Percentiles rank a stretch among this genome's conserved stretches.
phyloP scores from a whole-genome alignment of 1,284 basidiomycete species.

The Trametes polyzona region DNA sequence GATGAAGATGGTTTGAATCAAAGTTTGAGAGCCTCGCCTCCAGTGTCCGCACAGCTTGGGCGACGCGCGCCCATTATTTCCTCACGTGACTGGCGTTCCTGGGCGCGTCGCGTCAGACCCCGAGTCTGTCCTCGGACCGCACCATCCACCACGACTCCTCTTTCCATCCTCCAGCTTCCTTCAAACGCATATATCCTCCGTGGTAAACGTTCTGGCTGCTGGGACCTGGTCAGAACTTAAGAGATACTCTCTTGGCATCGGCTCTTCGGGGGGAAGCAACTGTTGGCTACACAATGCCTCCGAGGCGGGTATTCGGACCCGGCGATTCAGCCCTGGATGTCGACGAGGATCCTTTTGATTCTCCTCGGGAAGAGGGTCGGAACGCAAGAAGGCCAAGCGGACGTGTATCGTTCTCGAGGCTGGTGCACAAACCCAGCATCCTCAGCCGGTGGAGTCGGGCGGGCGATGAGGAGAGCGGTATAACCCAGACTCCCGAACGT shows the following conservation, averaged over 20 bases:
- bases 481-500: conserved; percentile 41
- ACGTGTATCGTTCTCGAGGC: conserved; percentile 32
- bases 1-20: too few species aligned
- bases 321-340: conserved; percentile 21
- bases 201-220: too few species aligned
- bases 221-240: too few species aligned
- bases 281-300: conserved; percentile 13
- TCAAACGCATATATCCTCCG: too few species aligned
- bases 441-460: conserved; percentile 28
- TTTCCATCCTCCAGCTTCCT: neutral
- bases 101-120: conserved; percentile 9
- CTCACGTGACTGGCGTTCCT: conserved; percentile 1
- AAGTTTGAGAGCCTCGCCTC: too few species aligned
- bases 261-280: neutral
- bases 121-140: neutral
- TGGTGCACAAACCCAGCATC: conserved; percentile 32
- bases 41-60: too few species aligned
- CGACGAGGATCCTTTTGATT: conserved; percentile 4
- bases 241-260: neutral
- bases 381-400: conserved; percentile 17
- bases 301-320: conserved; percentile 28
- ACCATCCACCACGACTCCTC: neutral
- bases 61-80: neutral
- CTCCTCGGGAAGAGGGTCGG: neutral
- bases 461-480: conserved; percentile 32